A percentile compares a stretch with the other conserved stretches of the same genome.
phyloP scores from a whole-genome alignment of 179 eudicot species.

The Corrigiola litoralis region DNA sequence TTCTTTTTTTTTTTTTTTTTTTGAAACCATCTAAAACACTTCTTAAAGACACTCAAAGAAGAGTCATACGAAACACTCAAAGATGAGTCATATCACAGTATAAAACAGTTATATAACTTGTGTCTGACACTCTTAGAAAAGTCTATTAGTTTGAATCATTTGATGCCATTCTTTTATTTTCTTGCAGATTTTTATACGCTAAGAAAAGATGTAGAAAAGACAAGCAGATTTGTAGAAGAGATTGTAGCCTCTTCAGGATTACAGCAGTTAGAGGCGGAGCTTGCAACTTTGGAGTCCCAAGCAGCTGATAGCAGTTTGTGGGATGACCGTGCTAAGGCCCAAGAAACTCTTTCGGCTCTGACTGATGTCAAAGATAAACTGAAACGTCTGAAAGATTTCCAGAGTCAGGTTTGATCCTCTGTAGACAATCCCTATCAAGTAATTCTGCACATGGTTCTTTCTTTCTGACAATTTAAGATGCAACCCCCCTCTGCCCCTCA shows the following conservation, averaged over 20 bases:
- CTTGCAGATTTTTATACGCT: conserved; percentile 76
- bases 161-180: conserved; percentile 5
- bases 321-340: conserved; percentile 93
- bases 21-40: too few species aligned
- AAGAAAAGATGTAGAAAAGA: conserved; percentile 72
- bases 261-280: conserved; percentile 63
- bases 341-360: conserved; percentile 71
- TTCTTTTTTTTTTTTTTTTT: too few species aligned
- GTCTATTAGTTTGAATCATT: too few species aligned
- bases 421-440: neutral
- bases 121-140: too few species aligned
- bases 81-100: too few species aligned
- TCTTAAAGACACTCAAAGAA: too few species aligned
- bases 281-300: conserved; percentile 59
- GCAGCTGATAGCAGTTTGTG: conserved; percentile 71
- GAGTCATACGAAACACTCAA: too few species aligned
- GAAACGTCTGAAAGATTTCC: conserved; percentile 63
- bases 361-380: conserved; percentile 83
- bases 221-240: conserved; percentile 66
- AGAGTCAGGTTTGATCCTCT: conserved; percentile 53
- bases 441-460: neutral
- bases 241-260: conserved; percentile 68
- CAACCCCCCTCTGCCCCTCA: neutral
- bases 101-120: too few species aligned
- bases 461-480: neutral